A percentile compares a stretch with the other conserved stretches of the same genome.
phyloP scores from a whole-genome alignment of 2,329 filamentous ascomycete species.

The Diplodia scrobiculata region DNA sequence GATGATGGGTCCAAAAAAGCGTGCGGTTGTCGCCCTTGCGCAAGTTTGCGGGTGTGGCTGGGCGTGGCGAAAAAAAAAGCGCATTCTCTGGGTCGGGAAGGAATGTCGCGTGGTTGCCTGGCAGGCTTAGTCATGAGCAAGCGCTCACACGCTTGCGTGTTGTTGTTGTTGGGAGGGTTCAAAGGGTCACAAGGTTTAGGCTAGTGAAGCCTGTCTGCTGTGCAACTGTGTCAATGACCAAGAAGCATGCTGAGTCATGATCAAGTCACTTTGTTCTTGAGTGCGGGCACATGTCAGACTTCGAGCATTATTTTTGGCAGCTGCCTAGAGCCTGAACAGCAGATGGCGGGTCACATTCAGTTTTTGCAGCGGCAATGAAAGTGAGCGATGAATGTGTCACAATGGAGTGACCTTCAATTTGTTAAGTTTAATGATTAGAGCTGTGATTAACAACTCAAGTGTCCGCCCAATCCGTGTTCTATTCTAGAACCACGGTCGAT shows the following conservation, averaged over 20 bases:
- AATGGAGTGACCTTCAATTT: conserved; percentile 3
- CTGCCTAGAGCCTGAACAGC: background rate
- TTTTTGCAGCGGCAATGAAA: background rate
- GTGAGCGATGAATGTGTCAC: conserved; percentile 6
- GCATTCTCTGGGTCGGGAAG: background rate
- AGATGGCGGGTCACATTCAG: background rate
- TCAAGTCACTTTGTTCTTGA: background rate
- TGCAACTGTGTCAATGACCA: background rate
- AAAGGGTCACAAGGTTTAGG: background rate
- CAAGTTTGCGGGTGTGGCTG: background rate
- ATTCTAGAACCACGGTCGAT: background rate
- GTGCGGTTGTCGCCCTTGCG: background rate
- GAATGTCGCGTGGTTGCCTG: background rate
- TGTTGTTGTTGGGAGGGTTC: background rate
- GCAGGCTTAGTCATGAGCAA: background rate
- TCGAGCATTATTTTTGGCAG: background rate
- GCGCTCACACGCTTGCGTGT: background rate
- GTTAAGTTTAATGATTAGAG: conserved; percentile 6
- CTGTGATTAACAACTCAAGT: background rate
- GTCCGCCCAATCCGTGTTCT: conserved; percentile 10
- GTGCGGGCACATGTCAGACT: background rate
- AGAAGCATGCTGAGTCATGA: background rate
- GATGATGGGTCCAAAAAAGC: no score
- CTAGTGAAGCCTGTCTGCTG: background rate
- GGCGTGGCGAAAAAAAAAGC: background rate